Evolutionary conservation across 2,329 filamentous ascomycete species (phyloP).

Genomic region (Penicillium sp.): DNA sequence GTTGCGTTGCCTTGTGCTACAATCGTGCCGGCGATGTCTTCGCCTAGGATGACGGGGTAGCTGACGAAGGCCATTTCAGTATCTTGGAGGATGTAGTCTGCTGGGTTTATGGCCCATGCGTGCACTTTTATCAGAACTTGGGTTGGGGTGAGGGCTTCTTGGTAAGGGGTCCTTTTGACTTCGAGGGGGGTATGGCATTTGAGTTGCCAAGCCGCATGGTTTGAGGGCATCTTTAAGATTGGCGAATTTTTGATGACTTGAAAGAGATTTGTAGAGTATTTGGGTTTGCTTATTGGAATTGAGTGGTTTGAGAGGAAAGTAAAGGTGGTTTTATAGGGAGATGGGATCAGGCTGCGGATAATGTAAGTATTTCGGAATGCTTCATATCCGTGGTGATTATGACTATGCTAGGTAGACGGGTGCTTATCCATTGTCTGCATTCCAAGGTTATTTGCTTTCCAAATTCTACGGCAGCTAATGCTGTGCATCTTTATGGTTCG

Average conservation of each 20-base stretch:
- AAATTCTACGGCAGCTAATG: neutral
- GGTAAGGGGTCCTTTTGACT: conserved; percentile 1
- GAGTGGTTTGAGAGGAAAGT: neutral
- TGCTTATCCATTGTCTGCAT: neutral
- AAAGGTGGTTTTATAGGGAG: neutral
- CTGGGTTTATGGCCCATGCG: conserved; percentile 8
- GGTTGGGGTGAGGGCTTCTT: neutral
- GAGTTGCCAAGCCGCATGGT: conserved; percentile 7
- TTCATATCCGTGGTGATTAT: neutral
- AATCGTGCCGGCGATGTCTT: conserved; percentile 46
- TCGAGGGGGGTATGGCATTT: neutral
- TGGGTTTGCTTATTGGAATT: neutral
- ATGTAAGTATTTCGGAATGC: neutral
- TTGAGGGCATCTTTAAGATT: neutral
- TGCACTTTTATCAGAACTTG: conserved; percentile 5
- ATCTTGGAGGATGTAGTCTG: conserved; percentile 4
- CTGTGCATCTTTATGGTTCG: neutral
- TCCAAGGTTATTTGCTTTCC: neutral
- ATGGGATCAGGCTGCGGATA: neutral
- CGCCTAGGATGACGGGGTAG: conserved; percentile 42
- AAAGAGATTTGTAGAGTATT: neutral
- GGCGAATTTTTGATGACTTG: neutral
- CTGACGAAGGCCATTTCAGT: conserved; percentile 9
- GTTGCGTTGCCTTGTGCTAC: conserved; percentile 3
- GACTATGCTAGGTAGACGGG: neutral